Evolutionary conservation across 345 rosid genomes (phyloP).

Genomic region (Rubroshorea leprosula): DNA sequence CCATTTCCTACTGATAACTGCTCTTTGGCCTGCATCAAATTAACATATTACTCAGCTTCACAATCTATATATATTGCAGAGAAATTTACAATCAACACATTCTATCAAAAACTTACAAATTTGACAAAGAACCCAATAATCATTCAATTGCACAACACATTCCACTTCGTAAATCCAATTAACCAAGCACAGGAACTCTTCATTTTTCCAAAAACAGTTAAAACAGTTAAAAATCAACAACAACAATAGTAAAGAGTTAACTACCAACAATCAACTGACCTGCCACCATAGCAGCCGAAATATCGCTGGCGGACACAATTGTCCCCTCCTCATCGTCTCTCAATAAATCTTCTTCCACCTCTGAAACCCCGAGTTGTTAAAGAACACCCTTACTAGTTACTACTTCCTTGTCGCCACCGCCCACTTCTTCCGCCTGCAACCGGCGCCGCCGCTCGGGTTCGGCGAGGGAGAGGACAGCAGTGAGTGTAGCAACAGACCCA

Average conservation of each 20-base stretch:
- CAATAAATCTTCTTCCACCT: conserved; percentile 91
- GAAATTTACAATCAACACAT: no score
- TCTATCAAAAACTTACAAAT: no score
- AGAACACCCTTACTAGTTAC: conserved; percentile 83
- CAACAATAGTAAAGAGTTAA: no score
- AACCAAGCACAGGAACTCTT: no score
- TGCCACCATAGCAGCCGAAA: conserved; percentile 90
- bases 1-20: conserved; percentile 34
- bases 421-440: no score
- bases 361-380: conserved; percentile 83
- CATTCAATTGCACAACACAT: no score
- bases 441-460: no score
- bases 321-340: conserved; percentile 88
- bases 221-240: background rate
- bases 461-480: conserved; percentile 63
- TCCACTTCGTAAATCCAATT: conserved; percentile 47
- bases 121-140: no score
- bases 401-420: conserved; percentile 91
- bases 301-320: conserved; percentile 72
- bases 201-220: no score
- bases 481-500: conserved; percentile 76
- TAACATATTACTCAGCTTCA: no score
- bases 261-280: conserved; percentile 24
- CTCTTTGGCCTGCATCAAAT: no score
- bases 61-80: no score